Conservation (phyloP, 2,329 filamentous ascomycete genomes). For the Hypoxylon sp. region DNA sequence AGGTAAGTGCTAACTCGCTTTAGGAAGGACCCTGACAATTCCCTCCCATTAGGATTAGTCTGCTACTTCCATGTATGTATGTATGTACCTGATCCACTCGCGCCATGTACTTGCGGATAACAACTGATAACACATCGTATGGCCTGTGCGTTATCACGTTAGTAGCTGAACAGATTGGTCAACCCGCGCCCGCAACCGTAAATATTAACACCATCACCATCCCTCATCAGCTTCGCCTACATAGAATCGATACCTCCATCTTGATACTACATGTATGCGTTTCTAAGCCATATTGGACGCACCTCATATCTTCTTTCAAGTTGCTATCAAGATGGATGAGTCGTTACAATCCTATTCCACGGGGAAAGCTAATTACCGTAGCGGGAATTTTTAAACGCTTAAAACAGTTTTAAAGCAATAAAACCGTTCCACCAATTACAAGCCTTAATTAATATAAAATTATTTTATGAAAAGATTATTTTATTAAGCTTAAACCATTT, state of each 20-base stretch:
- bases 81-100: neutral
- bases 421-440: no score
- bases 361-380: no score
- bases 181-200: no score
- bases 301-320: neutral
- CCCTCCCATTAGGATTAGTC: neutral
- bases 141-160: neutral
- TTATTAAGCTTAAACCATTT: no score
- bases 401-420: no score
- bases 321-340: neutral
- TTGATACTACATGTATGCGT: neutral
- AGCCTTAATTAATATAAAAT: no score
- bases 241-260: neutral
- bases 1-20: neutral
- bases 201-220: neutral
- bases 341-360: neutral
- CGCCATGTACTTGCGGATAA: neutral
- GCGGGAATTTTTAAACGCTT: no score
- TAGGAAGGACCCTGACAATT: neutral
- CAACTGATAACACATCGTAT: no score
- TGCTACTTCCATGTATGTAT: neutral
- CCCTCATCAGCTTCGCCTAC: neutral
- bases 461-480: no score
- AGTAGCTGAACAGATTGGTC: neutral
- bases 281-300: neutral